Evolutionary conservation across 148 eudicot genomes (phyloP).

Genomic region (Chenopodium album): DNA sequence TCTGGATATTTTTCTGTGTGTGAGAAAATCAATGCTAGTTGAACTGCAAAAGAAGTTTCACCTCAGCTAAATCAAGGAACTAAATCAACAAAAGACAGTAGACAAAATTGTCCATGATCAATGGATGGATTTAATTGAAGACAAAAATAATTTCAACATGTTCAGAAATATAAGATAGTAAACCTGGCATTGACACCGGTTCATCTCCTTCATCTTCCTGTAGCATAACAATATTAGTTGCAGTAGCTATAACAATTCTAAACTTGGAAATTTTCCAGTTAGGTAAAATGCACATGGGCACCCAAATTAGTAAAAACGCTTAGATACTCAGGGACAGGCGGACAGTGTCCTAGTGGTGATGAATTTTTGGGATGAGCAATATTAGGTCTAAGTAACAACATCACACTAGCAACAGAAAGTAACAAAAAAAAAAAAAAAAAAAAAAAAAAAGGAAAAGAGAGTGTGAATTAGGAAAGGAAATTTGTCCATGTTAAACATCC

Average conservation of each 20-base stretch:
- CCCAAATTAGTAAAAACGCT: no score
- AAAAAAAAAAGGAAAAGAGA: no score
- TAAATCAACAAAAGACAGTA: background rate
- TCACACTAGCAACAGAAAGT: no score
- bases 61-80: conserved; percentile 16
- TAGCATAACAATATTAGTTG: conserved; percentile 16
- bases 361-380: no score
- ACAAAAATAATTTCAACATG: background rate
- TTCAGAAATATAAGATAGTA: conserved; percentile 6
- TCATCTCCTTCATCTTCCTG: conserved; percentile 83
- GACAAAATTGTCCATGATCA: background rate
- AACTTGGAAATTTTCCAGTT: background rate
- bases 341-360: no score
- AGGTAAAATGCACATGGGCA: no score
- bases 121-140: background rate
- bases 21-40: conserved; percentile 81
- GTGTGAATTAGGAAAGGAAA: no score
- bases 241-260: background rate
- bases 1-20: conserved; percentile 97
- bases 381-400: no score
- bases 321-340: no score
- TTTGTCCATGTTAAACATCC: no score
- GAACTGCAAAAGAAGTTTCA: conserved; percentile 55
- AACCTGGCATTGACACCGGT: conserved; percentile 50
- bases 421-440: no score